Conservation (phyloP, 352 stramenopile species). For the Globisporangium ultimum region DNA sequence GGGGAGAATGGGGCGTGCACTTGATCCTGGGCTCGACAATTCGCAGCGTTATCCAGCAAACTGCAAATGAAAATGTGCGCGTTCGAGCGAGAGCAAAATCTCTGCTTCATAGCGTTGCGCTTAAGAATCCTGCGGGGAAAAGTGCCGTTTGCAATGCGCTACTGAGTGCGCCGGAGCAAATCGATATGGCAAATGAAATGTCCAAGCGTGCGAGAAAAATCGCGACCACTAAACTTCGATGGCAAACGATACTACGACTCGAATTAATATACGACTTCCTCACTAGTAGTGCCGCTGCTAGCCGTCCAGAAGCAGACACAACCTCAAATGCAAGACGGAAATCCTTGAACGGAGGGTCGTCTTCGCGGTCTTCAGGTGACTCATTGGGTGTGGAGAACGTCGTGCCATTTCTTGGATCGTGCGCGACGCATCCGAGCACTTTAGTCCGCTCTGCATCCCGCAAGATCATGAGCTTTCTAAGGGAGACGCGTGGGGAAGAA, state of each 20-base stretch:
- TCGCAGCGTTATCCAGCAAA: conserved; percentile 70
- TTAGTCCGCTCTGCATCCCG: conserved; percentile 31
- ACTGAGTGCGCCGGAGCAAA: conserved; percentile 66
- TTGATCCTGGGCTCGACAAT: conserved; percentile 73
- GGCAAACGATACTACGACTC: conserved; percentile 58
- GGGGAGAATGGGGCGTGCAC: conserved; percentile 78
- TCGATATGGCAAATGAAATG: conserved; percentile 27
- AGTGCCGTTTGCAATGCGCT: conserved; percentile 71
- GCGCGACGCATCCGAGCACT: conserved; percentile 50
- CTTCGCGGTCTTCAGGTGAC: conserved; percentile 28
- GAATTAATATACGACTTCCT: conserved; percentile 64
- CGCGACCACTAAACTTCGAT: conserved; percentile 45
- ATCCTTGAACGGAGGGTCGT: conserved; percentile 17
- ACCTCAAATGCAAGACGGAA: conserved; percentile 20
- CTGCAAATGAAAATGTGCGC: conserved; percentile 55
- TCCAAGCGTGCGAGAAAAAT: conserved; percentile 41
- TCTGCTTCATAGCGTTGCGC: conserved; percentile 41
- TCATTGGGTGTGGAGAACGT: conserved; percentile 59
- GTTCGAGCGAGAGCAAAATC: conserved; percentile 49
- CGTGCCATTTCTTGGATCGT: conserved; percentile 70
- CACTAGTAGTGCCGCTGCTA: conserved; percentile 6
- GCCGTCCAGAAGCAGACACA: background rate
- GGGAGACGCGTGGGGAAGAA: conserved; percentile 25
- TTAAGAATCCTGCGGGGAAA: conserved; percentile 44
- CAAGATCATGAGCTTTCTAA: conserved; percentile 48